Conservation (phyloP, 768 basidiomycete genomes). For the Collybiopsis luxurians region DNA sequence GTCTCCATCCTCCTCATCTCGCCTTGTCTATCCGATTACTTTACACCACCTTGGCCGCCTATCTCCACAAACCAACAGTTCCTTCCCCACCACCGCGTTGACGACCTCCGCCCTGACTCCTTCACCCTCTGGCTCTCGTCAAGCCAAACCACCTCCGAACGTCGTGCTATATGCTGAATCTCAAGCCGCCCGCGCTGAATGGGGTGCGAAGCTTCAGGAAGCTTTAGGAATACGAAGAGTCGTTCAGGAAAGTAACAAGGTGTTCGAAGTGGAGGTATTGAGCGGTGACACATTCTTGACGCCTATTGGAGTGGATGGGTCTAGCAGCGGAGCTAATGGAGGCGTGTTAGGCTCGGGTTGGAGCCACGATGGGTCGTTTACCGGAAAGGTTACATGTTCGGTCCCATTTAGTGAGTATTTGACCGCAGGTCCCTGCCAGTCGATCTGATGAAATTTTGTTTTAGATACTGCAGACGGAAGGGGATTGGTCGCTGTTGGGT, state of each 20-base stretch:
- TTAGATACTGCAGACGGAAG: constrained; percentile 84
- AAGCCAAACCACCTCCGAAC: constrained; percentile 40
- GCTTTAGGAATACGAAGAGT: constrained; percentile 81
- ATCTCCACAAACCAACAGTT: constrained; percentile 12
- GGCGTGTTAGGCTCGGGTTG: constrained; percentile 48
- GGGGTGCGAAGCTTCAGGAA: constrained; percentile 88
- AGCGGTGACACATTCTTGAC: constrained; percentile 87
- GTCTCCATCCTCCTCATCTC: constrained; percentile 47
- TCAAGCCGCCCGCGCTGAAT: constrained; percentile 70
- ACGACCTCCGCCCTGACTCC: constrained; percentile 25
- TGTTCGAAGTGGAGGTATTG: constrained; percentile 89
- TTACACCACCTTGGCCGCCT: constrained; percentile 81
- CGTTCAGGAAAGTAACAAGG: constrained; percentile 92
- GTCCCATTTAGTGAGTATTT: constrained; percentile 78
- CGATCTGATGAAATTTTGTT: constrained; percentile 52
- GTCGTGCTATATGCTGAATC: constrained; percentile 89
- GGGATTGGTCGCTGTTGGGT: constrained; percentile 83
- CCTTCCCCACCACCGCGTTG: too few species aligned
- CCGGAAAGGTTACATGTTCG: constrained; percentile 90
- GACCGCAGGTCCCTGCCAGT: background rate
- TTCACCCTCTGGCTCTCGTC: constrained; percentile 88
- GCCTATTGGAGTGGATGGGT: constrained; percentile 54
- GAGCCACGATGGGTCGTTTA: constrained; percentile 53
- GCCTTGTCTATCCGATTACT: constrained; percentile 82
- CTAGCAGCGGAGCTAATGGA: background rate